Conservation (phyloP, 257 asterid species). For the Haberlea rhodopensis region DNA sequence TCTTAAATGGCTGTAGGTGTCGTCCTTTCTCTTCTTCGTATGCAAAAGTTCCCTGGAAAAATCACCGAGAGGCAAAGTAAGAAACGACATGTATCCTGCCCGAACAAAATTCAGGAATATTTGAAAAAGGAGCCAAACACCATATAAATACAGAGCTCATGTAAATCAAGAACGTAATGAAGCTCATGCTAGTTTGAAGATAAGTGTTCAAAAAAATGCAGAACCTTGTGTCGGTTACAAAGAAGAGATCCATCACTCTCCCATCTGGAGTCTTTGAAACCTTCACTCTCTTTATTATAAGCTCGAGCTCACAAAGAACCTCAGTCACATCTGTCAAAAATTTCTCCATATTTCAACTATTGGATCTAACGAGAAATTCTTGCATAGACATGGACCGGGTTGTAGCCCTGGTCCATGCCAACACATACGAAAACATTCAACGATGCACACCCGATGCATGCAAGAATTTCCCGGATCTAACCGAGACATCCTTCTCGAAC, state of each 20-base stretch:
- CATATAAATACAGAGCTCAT: too few species aligned
- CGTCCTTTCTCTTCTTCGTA: constrained; percentile 49
- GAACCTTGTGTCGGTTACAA: constrained; percentile 64
- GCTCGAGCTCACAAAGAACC: constrained; percentile 66
- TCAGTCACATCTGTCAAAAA: constrained; percentile 58
- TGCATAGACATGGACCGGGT: too few species aligned
- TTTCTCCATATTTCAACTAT: background rate
- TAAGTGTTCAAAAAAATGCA: constrained; percentile 11
- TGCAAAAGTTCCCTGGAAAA: constrained; percentile 59
- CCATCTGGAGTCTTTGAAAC: constrained; percentile 72
- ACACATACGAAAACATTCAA: too few species aligned
- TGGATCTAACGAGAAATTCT: too few species aligned
- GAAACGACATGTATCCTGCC: background rate
- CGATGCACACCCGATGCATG: too few species aligned
- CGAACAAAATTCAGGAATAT: background rate
- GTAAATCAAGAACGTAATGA: too few species aligned
- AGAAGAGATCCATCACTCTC: constrained; percentile 69
- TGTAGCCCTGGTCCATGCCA: too few species aligned
- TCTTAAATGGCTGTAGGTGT: constrained; percentile 37
- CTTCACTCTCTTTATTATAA: constrained; percentile 65
- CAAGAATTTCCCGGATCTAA: too few species aligned
- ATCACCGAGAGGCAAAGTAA: background rate
- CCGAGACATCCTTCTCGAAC: background rate
- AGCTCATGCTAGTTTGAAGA: background rate
- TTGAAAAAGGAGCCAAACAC: background rate